Evolutionary conservation across 1,284 basidiomycete genomes (phyloP).

Genomic region (Agroathelia rolfsii): DNA sequence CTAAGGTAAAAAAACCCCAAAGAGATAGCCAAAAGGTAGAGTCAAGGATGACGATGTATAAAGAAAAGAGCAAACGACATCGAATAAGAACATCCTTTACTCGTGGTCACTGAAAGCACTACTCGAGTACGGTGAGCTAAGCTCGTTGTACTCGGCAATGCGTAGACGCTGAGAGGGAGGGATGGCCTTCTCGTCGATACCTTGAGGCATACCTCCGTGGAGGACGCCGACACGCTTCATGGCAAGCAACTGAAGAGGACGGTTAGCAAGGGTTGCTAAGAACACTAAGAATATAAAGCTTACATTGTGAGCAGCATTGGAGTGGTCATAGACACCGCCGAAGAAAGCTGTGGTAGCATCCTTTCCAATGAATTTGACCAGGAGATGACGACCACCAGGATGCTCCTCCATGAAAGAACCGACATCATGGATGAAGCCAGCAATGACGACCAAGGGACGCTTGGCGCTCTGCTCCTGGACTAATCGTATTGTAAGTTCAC

Average conservation of each 20-base stretch:
- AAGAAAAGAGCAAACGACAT: too few species aligned
- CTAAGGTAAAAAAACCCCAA: too few species aligned
- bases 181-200: conserved; percentile 54
- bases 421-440: conserved; percentile 89
- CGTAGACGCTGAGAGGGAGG: conserved; percentile 64
- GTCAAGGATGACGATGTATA: too few species aligned
- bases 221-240: conserved; percentile 89
- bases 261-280: conserved; percentile 13
- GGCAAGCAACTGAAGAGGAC: conserved; percentile 44
- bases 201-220: conserved; percentile 60
- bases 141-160: conserved; percentile 54
- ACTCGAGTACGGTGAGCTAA: conserved; percentile 46
- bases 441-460: conserved; percentile 72
- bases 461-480: conserved; percentile 70
- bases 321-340: conserved; percentile 65
- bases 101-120: conserved; percentile 23
- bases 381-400: conserved; percentile 69
- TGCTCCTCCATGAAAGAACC: conserved; percentile 83
- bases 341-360: conserved; percentile 89
- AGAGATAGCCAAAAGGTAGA: too few species aligned
- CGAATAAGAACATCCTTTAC: too few species aligned
- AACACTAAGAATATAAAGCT: conserved; percentile 14
- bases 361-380: conserved; percentile 60
- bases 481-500: conserved; percentile 17
- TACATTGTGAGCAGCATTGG: conserved; percentile 75